These are phyloP conservation scores for Parasarocladium wereldwijsianum DNA, from an alignment of 2,329 filamentous ascomycete species.

Conservation along the genomic window DNA sequence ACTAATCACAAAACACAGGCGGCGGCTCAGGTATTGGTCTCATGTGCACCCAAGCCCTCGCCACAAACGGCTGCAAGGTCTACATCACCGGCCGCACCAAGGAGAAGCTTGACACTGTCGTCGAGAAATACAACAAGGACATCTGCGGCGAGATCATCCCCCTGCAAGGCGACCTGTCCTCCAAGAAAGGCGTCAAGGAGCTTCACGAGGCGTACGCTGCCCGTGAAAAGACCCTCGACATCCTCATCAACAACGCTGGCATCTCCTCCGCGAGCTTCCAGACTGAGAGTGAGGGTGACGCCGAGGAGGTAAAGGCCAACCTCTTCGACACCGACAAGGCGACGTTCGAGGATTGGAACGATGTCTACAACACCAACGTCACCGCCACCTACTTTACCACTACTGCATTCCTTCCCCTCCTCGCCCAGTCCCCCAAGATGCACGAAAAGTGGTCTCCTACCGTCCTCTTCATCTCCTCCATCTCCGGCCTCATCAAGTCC, in stretches of 20 bases:
- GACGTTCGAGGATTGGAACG: constrained; percentile 55
- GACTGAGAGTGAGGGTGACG: constrained; percentile 35
- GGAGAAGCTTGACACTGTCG: constrained; percentile 46
- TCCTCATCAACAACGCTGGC: constrained; percentile 57
- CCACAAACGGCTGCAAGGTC: constrained; percentile 52
- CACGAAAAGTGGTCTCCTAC: constrained; percentile 37
- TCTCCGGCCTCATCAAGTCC: constrained; percentile 49
- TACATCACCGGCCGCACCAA: constrained; percentile 54
- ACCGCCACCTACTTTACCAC: constrained; percentile 53
- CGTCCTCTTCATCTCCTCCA: constrained; percentile 54
- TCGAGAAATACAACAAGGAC: constrained; percentile 40
- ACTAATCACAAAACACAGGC: constrained; percentile 12
- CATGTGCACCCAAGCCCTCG: constrained; percentile 54
- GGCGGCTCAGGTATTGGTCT: constrained; percentile 50
- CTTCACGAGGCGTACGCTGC: constrained; percentile 42
- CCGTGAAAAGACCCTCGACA: constrained; percentile 42
- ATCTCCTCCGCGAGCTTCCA: constrained; percentile 41
- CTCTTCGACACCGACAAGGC: constrained; percentile 49
- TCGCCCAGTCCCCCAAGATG: constrained; percentile 33
- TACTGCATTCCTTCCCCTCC: constrained; percentile 44
- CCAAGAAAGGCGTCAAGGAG: constrained; percentile 40
- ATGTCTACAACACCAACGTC: constrained; percentile 62
- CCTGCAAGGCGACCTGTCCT: constrained; percentile 47
- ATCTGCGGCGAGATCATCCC: constrained; percentile 40
- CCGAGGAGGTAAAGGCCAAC: constrained; percentile 39